Base-by-base conservation (phyloP, 345 rosid species). In the Firmiana major region DNA sequence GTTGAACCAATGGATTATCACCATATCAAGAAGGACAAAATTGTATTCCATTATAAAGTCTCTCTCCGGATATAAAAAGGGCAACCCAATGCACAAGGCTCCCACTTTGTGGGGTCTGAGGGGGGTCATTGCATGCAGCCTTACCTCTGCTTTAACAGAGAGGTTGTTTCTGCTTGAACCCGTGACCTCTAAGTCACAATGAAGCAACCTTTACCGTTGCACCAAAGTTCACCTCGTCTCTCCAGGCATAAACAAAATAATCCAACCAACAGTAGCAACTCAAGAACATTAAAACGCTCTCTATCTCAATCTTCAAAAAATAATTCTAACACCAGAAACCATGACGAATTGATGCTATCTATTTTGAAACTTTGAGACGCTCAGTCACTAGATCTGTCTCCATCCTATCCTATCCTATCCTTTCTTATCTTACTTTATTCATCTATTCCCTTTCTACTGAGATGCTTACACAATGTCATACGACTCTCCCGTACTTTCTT, bases 401-500 rank as follows among this genome's bases (percentile, higher is more conserved):
- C 75, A 54, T 10, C 3, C 12, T 12, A 51, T 51, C 21, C 5
- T 24, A 36, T 36, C 24, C 17, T 51, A 51, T 51, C 12, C 1
- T 24, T 43, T 34, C 28, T 31, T 10, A n/a, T 71, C 28, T 31
- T 53, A 28, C 16, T 51, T 53, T 49, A 71, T 71, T 42, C 62
- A 51, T 9, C 45, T 48, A 26, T 70, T 67, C 5, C 24, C 54
- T 13, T 46, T 68, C 40, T 15, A 69, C 4, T 15, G 17, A 68
- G 57, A 69, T 26, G 58, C 40, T 48, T 69, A 46, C 40, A 69
- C 73, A 69, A 69, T 48, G 26, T 69, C 21, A 46, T 48, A 26
- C 3, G 6, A 26, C 13, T 69, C 24, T 16, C 21, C 34, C 2
- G 7, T 51, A 0, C 1, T 26, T 54, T 19, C 22, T 69, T 46